Evolutionary conservation across 805 yeast species (phyloP).

Genomic region (Cyberlindnera euphorbiiphila): DNA sequence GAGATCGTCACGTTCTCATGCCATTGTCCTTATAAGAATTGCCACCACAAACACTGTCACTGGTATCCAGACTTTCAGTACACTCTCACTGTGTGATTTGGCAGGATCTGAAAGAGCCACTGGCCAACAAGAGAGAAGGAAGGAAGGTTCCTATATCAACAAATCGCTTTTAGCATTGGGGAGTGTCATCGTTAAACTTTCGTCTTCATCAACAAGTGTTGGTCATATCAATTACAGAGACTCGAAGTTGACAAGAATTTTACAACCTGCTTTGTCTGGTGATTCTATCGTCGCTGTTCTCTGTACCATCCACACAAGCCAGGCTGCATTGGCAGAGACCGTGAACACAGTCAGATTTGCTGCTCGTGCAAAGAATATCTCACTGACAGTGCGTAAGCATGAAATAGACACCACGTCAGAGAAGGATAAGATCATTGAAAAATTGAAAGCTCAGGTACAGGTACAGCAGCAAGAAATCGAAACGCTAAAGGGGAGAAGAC

Average conservation of each 20-base stretch:
- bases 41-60: conserved; percentile 38
- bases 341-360: conserved; percentile 87
- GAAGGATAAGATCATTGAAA: conserved; percentile 50
- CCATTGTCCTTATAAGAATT: conserved; percentile 71
- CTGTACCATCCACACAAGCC: conserved; percentile 77
- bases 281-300: conserved; percentile 77
- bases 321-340: conserved; percentile 67
- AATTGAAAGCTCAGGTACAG: conserved; percentile 57
- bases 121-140: conserved; percentile 63
- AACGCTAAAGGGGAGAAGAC: conserved; percentile 28
- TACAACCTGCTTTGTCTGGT: conserved; percentile 92
- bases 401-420: conserved; percentile 37
- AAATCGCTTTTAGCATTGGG: conserved; percentile 87
- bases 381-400: conserved; percentile 59
- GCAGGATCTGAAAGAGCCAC: conserved; percentile 96
- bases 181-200: conserved; percentile 81
- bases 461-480: conserved; percentile 52
- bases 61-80: conserved; percentile 42
- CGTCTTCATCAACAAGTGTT: conserved; percentile 31
- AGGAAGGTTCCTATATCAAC: conserved; percentile 92
- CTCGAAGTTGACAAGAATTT: conserved; percentile 81
- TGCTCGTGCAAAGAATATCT: conserved; percentile 84
- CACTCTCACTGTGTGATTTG: conserved; percentile 84
- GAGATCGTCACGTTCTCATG: conserved; percentile 88
- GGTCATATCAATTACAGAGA: conserved; percentile 91